These are phyloP conservation scores for Citrullus colocynthis DNA, from an alignment of 306 rosid genomes.

Conservation along the genomic window DNA sequence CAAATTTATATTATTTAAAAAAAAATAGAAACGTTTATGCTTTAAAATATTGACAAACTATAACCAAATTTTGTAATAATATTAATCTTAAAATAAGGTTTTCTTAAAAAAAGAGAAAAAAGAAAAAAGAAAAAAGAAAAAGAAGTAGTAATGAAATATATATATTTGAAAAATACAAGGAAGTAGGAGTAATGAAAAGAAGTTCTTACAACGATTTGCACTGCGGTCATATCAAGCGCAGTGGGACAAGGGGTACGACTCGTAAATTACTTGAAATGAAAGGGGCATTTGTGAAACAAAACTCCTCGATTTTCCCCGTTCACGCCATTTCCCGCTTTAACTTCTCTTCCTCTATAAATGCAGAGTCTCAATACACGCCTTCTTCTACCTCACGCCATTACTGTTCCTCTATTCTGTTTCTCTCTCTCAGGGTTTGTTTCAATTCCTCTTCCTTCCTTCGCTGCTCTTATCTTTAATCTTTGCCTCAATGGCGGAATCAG, in stretches of 20 bases:
- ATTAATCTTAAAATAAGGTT: no score
- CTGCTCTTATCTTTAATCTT: neutral
- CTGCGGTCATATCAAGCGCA: no score
- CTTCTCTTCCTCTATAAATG: neutral
- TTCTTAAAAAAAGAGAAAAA: no score
- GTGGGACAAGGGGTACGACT: neutral
- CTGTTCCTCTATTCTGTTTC: neutral
- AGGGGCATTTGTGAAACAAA: neutral
- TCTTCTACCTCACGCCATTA: neutral
- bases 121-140: no score
- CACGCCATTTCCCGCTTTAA: neutral
- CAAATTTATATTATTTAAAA: no score
- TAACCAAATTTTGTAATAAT: no score
- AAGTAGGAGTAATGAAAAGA: neutral
- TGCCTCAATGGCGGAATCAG: slow-evolving; percentile 43
- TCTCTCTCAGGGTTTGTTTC: neutral
- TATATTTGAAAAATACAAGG: no score
- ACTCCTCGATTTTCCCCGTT: neutral
- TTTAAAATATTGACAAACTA: no score
- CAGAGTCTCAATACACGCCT: neutral
- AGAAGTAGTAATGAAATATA: no score
- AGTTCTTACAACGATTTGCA: neutral
- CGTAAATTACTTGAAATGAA: neutral
- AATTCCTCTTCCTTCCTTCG: neutral
- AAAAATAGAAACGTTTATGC: no score